phyloP scores from a whole-genome alignment of 176 grass and related monocot genomes.

The Raddia distichophylla region DNA sequence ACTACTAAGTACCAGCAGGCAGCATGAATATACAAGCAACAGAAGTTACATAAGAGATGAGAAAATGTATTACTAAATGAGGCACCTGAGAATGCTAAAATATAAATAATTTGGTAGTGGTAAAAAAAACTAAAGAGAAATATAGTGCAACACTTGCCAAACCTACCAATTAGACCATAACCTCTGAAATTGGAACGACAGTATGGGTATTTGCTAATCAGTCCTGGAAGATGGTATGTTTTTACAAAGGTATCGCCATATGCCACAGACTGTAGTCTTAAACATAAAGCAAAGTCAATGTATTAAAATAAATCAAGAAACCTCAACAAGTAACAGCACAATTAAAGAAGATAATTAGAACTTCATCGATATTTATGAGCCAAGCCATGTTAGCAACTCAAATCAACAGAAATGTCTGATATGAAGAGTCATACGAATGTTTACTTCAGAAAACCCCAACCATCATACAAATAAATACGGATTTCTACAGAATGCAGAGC shows the following conservation, averaged over 20 bases:
- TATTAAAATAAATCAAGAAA: not conserved
- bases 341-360: not conserved
- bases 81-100: not conserved
- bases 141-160: not conserved
- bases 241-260: slow-evolving; percentile 21
- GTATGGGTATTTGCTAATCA: slow-evolving; percentile 20
- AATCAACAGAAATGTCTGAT: not conserved
- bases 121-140: slow-evolving; percentile 3
- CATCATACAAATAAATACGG: not conserved
- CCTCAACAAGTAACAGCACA: not conserved
- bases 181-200: slow-evolving; percentile 15
- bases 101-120: not conserved
- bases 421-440: not conserved
- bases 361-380: not conserved
- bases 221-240: slow-evolving; percentile 19
- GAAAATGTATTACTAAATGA: slow-evolving; percentile 8
- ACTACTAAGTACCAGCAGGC: not conserved
- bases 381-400: not conserved
- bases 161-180: not conserved
- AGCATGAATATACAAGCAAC: slow-evolving; percentile 12
- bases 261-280: not conserved
- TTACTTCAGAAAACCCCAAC: not conserved
- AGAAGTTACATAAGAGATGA: slow-evolving; percentile 5
- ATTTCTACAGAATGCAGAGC: not conserved
- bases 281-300: slow-evolving; percentile 19